A percentile compares a stretch with the other conserved stretches of the same genome.
These are phyloP conservation scores for Saturnispora mendoncae DNA, from an alignment of 805 yeast genomes.

Conservation along the genomic window DNA sequence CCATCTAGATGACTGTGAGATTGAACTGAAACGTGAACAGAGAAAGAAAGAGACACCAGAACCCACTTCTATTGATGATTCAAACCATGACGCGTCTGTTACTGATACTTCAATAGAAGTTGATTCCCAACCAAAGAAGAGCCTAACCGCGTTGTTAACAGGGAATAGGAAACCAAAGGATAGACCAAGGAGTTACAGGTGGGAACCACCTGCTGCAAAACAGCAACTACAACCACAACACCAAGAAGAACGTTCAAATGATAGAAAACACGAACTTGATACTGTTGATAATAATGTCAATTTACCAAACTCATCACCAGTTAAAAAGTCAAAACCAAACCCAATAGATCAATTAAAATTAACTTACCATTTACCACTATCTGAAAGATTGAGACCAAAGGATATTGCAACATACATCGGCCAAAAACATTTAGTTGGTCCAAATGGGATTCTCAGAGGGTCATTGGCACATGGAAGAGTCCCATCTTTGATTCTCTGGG, in stretches of 20 bases:
- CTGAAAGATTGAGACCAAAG: slow-evolving; percentile 78
- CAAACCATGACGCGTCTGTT: neutral
- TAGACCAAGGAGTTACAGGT: slow-evolving; percentile 12
- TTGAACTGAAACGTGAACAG: slow-evolving; percentile 1
- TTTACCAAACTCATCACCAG: neutral
- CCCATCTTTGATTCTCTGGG: slow-evolving; percentile 88
- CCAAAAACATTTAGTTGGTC: slow-evolving; percentile 67
- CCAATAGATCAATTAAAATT: slow-evolving; percentile 13
- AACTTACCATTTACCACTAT: slow-evolving; percentile 41
- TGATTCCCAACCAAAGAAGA: neutral
- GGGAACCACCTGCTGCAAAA: slow-evolving; percentile 5
- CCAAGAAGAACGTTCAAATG: neutral
- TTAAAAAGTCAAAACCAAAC: slow-evolving; percentile 5
- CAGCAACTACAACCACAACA: neutral
- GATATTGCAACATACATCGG: slow-evolving; percentile 69
- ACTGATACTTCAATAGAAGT: neutral
- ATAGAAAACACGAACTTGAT: neutral
- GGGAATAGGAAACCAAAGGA: slow-evolving; percentile 9
- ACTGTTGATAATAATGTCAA: neutral
- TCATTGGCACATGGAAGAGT: slow-evolving; percentile 55
- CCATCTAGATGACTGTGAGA: slow-evolving; percentile 29
- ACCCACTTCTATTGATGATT: neutral
- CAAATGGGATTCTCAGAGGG: slow-evolving; percentile 54
- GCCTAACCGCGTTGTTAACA: slow-evolving; percentile 7
- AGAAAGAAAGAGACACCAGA: neutral